Evolutionary conservation across 148 eudicot genomes (phyloP).

Genomic region (Mesembryanthemum crystallinum): DNA sequence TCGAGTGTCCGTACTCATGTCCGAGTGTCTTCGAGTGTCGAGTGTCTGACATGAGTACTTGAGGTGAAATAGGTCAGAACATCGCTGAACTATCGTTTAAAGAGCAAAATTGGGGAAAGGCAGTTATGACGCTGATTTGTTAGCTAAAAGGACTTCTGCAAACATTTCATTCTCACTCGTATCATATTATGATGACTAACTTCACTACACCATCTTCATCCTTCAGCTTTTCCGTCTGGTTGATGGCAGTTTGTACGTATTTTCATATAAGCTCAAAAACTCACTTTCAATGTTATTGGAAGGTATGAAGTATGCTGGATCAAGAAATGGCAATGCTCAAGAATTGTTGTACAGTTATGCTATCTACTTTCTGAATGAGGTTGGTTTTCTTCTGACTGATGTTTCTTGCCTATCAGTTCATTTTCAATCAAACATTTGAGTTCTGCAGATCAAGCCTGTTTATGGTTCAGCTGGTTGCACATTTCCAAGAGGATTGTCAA

Average conservation of each 20-base stretch:
- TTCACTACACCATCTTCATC: neutral
- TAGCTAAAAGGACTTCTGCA: neutral
- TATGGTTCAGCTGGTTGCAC: slow-evolving; percentile 42
- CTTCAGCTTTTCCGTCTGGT: neutral
- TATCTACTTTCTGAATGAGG: slow-evolving; percentile 85
- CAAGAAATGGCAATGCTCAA: slow-evolving; percentile 75
- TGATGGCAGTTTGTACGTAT: neutral
- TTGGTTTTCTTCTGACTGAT: slow-evolving; percentile 30
- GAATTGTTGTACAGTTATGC: slow-evolving; percentile 79
- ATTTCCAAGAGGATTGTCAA: slow-evolving; percentile 68
- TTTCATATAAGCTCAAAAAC: neutral
- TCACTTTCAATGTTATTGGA: slow-evolving; percentile 18
- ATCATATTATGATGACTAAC: neutral
- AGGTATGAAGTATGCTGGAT: slow-evolving; percentile 96
- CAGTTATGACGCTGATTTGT: too few species aligned
- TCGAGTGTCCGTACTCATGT: too few species aligned
- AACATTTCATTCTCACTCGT: neutral
- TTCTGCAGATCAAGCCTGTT: slow-evolving; percentile 80
- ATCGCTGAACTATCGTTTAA: too few species aligned
- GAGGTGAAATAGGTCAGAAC: too few species aligned
- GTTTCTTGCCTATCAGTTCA: slow-evolving; percentile 15
- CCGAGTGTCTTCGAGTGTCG: too few species aligned
- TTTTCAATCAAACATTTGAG: slow-evolving; percentile 12
- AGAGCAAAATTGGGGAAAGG: too few species aligned
- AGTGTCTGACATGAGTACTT: too few species aligned